A percentile compares a stretch with the other conserved stretches of the same genome.
Evolutionary conservation across 1,139 yeast genomes (phyloP).

Genomic region (Hyphopichia burtonii): DNA sequence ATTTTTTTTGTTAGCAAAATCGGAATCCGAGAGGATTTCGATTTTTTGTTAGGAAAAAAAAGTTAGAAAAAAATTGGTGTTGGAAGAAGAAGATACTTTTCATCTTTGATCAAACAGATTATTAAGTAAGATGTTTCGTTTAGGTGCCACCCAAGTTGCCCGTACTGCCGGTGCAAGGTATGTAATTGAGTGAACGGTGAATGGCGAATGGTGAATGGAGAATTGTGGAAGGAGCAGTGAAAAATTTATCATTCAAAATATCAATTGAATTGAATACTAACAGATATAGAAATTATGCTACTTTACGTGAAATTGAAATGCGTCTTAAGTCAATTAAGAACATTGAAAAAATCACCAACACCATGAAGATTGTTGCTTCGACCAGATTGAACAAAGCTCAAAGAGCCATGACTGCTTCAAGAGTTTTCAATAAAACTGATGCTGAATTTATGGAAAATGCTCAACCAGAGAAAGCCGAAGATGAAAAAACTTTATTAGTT

Average conservation of each 20-base stretch:
- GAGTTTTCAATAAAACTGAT: constrained; percentile 82
- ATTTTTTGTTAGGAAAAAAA: not conserved
- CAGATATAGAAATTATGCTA: constrained; percentile 80
- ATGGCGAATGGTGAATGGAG: too few species aligned
- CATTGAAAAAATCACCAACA: constrained; percentile 98
- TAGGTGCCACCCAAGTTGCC: constrained; percentile 62
- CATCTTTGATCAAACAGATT: not conserved
- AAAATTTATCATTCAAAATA: too few species aligned
- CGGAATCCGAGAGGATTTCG: constrained; percentile 7
- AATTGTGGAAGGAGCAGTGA: too few species aligned
- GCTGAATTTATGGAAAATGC: constrained; percentile 76
- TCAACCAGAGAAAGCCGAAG: constrained; percentile 62
- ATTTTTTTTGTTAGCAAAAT: constrained; percentile 5
- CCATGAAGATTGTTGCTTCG: constrained; percentile 99
- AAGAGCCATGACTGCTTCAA: constrained; percentile 88
- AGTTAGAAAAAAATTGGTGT: not conserved
- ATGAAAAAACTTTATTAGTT: constrained; percentile 67
- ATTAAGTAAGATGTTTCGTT: constrained; percentile 52
- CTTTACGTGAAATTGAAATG: constrained; percentile 96
- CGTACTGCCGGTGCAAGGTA: constrained; percentile 59
- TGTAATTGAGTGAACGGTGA: constrained; percentile 21
- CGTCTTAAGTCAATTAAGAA: constrained; percentile 98
- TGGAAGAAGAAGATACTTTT: not conserved
- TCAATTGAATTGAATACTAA: too few species aligned
- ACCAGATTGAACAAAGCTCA: constrained; percentile 96